Percentiles rank a stretch among this genome's conserved stretches.
These are phyloP conservation scores for Myriosclerotinia curreyana DNA, from an alignment of 2,329 filamentous ascomycete genomes.

Conservation along the genomic window DNA sequence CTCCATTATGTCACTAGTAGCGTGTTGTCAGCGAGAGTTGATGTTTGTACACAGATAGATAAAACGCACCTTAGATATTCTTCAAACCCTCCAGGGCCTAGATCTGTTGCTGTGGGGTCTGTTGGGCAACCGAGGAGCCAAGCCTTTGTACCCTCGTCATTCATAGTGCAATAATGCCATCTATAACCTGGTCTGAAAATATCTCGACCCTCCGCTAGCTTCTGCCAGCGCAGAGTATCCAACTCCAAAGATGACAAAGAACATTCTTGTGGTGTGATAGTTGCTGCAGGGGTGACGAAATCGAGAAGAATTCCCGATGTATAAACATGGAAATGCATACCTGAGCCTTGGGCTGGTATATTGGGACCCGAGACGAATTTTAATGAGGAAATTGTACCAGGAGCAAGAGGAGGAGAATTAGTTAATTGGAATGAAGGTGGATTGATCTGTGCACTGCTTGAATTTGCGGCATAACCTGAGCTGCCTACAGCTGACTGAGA, in stretches of 20 bases:
- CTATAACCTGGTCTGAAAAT: conserved; percentile 89
- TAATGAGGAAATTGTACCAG: conserved; percentile 83
- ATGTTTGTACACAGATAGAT: neutral
- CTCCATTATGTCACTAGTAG: conserved; percentile 73
- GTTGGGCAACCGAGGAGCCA: conserved; percentile 94
- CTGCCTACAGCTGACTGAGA: conserved; percentile 53
- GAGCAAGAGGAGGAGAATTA: conserved; percentile 77
- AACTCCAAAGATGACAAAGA: conserved; percentile 88
- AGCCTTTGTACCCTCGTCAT: conserved; percentile 90
- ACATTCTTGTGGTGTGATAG: conserved; percentile 82
- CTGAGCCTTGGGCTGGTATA: conserved; percentile 83
- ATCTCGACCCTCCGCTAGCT: conserved; percentile 88
- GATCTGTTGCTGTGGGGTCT: conserved; percentile 62
- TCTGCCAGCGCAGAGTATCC: conserved; percentile 86
- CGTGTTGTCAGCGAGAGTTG: conserved; percentile 27
- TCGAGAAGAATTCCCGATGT: conserved; percentile 90
- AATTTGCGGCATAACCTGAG: conserved; percentile 66
- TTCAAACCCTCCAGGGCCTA: conserved; percentile 70
- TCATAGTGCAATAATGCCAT: conserved; percentile 98
- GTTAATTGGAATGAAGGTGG: conserved; percentile 64
- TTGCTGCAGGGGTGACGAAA: conserved; percentile 87
- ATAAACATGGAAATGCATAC: conserved; percentile 93
- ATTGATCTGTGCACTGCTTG: conserved; percentile 64
- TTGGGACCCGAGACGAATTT: conserved; percentile 86
- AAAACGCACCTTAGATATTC: conserved; percentile 68